phyloP scores from a whole-genome alignment of 441 rosid genomes.

The Pelargonium australe region DNA sequence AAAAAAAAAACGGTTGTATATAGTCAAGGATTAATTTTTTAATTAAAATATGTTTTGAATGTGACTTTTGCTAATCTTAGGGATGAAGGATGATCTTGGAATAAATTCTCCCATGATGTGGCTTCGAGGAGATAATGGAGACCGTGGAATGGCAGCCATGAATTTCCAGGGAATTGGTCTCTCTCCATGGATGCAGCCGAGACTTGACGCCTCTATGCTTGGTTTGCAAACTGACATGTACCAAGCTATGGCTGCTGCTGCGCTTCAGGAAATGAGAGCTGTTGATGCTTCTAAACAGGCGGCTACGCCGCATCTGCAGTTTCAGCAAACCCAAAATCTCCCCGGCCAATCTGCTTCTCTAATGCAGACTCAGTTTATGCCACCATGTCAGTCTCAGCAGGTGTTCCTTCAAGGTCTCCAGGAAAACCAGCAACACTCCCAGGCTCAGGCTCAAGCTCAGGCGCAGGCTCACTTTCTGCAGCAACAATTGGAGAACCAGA shows the following conservation, averaged over 20 bases:
- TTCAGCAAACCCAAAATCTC: constrained; percentile 64
- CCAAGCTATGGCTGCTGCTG: constrained; percentile 94
- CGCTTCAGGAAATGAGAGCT: constrained; percentile 82
- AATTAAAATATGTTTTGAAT: no score
- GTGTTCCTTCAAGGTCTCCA: constrained; percentile 43
- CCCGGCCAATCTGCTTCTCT: constrained; percentile 45
- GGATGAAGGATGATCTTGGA: constrained; percentile 70
- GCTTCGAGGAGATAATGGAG: constrained; percentile 58
- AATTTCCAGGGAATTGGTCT: constrained; percentile 79
- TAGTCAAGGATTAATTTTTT: constrained; percentile 20
- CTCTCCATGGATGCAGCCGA: constrained; percentile 88
- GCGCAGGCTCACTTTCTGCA: constrained; percentile 40
- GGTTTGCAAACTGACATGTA: constrained; percentile 82
- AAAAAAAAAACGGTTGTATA: background rate
- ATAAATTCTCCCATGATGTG: constrained; percentile 77
- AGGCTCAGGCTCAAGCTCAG: constrained; percentile 38
- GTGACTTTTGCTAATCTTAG: constrained; percentile 32
- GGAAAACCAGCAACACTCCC: constrained; percentile 55
- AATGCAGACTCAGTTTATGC: constrained; percentile 60
- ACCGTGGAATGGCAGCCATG: constrained; percentile 61
- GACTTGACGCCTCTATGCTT: constrained; percentile 70
- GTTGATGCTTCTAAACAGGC: constrained; percentile 51
- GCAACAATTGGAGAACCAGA: constrained; percentile 58
- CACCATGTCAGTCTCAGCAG: constrained; percentile 61
- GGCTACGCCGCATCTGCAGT: constrained; percentile 50